Evolutionary conservation across 352 stramenopile species (phyloP).

Genomic region (Pythium plurisporium): DNA sequence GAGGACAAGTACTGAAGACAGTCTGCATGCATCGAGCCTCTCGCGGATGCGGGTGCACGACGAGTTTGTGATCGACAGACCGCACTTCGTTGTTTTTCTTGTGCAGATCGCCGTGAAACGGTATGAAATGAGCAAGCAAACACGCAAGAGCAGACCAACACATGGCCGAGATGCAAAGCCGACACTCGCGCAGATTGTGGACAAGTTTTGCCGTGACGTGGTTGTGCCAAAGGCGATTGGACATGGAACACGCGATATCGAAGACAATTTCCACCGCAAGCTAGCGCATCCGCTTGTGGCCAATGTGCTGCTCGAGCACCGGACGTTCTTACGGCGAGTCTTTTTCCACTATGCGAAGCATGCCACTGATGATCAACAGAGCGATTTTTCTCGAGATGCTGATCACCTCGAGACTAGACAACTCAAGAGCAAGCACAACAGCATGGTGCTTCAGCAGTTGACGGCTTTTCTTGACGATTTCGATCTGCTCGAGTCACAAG

Average conservation of each 20-base stretch:
- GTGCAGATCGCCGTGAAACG: background rate
- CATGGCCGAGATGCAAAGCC: background rate
- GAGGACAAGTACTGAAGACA: background rate
- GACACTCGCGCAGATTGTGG: conserved; percentile 25
- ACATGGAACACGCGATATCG: background rate
- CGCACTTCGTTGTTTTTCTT: background rate
- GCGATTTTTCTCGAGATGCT: too few species aligned
- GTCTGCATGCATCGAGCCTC: background rate
- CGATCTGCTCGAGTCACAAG: background rate
- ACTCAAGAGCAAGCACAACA: conserved; percentile 15
- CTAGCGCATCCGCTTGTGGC: conserved; percentile 38
- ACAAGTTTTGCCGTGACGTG: conserved; percentile 36
- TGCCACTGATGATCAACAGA: conserved; percentile 7
- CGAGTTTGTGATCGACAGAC: background rate
- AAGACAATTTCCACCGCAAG: conserved; percentile 38
- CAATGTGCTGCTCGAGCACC: conserved; percentile 46
- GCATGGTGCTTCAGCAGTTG: conserved; percentile 14
- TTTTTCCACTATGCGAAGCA: conserved; percentile 55
- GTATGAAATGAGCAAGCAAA: background rate
- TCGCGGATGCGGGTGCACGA: background rate
- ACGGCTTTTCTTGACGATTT: background rate
- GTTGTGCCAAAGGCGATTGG: conserved; percentile 22
- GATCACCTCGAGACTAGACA: too few species aligned
- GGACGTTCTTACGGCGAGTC: conserved; percentile 41
- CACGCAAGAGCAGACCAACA: background rate